These are phyloP conservation scores for Astrephomene gubernaculifera DNA, from an alignment of 139 green algal genomes.

Conservation along the genomic window DNA sequence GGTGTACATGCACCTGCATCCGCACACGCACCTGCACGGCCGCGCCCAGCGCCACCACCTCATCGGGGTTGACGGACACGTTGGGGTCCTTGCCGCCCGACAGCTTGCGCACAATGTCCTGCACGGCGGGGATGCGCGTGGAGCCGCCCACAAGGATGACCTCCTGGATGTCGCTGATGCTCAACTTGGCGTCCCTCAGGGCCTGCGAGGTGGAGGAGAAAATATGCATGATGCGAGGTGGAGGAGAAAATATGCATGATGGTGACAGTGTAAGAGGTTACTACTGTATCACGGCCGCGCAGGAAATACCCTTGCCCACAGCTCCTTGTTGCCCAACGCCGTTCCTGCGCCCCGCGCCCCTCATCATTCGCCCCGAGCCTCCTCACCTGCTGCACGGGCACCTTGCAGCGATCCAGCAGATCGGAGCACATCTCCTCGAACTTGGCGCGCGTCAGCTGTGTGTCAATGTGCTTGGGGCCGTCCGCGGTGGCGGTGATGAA, in stretches of 20 bases:
- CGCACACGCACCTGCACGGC: conserved; percentile 95
- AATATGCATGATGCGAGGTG: too few relatives aligned
- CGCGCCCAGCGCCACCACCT: conserved; percentile 98
- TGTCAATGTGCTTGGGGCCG: conserved; percentile 99
- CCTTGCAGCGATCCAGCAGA: conserved; percentile 89
- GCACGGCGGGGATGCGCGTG: conserved; percentile 97
- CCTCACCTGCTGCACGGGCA: conserved; percentile 88
- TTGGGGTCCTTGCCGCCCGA: conserved; percentile 93
- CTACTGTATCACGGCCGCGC: too few relatives aligned
- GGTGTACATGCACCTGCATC: too few relatives aligned
- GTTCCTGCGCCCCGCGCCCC: neutral
- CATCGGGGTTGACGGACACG: conserved; percentile 98
- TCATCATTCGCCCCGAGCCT: neutral
- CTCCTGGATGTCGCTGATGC: conserved; percentile 90
- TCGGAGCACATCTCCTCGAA: conserved; percentile 98
- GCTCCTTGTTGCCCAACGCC: too few relatives aligned
- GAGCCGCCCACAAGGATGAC: conserved; percentile 97
- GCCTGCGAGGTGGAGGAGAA: conserved; percentile 61
- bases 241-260: too few relatives aligned
- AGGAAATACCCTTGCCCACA: too few relatives aligned
- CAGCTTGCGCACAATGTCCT: conserved; percentile 92
- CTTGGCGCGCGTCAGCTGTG: conserved; percentile 69
- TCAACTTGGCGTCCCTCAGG: conserved; percentile 95
- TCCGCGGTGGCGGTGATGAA: conserved; percentile 99
- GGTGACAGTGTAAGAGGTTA: too few relatives aligned